Evolutionary conservation across 83 land plant genomes (phyloP), one percentile per base, ranked within the genome.

Genomic region (Isoetes engelmannii): DNA sequence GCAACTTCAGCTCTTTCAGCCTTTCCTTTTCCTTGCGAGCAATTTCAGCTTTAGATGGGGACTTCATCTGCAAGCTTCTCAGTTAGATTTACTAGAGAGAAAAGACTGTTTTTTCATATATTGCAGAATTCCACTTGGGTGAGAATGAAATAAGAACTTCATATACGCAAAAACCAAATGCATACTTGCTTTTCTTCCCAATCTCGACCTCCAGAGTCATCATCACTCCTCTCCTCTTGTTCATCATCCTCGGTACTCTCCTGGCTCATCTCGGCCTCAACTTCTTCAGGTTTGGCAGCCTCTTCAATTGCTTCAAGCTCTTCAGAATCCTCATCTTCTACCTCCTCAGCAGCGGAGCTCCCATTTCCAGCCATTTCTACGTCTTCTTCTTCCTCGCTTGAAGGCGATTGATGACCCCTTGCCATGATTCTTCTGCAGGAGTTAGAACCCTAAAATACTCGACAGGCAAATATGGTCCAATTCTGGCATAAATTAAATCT

Each of bases 11-110:
- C 62, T 88, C 87, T 61, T 68, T 85, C 44, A 95, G 80, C 70
- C 97, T 81, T 44, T 78, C 85, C 67, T 68, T 87, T 75, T 95
- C 99, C 47, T 92, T 86, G 63, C 77, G 84, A 50, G 89, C 80
- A 50, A 92, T 73, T 45, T 83, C 93, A 63, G 72, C 42, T 72
- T 77, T 79, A 44, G 78, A 47, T 46, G 64, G 60, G 6, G 54
- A 48, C 9, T 61, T 57, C 41, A 68, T 12, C 15, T 57, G 68
- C 3, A 18, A 15, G 37, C 7, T 10, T 69, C 70, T n/a, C 10
- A 37, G 49, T 20, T 7, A 20, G 69, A 17, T 17, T 15, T 17
- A 1, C 3, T 7, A 4, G 57, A 70, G 47, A n/a, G 12, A 70
- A 8, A 65, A 1, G 12, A n/a, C 47, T 15, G 7, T 15, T 12